Evolutionary conservation across 352 stramenopile species (phyloP), one percentile per base, ranked within the genome.

Genomic region (Phytopythium mirpurense): DNA sequence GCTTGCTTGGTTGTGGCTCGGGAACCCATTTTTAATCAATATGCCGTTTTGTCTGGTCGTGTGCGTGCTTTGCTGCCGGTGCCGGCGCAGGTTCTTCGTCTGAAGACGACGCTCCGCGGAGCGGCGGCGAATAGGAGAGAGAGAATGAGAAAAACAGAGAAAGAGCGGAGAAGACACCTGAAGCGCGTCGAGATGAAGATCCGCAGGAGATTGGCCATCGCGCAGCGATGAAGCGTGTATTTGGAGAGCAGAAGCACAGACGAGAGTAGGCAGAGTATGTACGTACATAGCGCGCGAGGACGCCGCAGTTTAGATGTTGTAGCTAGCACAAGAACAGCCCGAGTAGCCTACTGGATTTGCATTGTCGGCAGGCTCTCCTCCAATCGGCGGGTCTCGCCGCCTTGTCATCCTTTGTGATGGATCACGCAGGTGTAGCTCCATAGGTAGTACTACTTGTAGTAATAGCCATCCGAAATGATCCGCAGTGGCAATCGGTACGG

Each of bases 11-110:
- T 44, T 44, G 38, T 26, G n/a, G 38, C 19, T 27, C 19, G n/a
- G 38, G 38, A 44, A 44, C 38, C 38, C 38, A 24, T 24, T 44
- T 44, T 44, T 44, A 44, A 44, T 44, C 38, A 44, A 44, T 44
- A 44, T 26, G 38, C 38, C 38, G 38, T 24, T 44, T 26, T 27
- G 38, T n/a, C n/a, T 44, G 38, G n/a, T 44, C 38, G n/a, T 26
- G 38, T 27, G 38, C 27, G n/a, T 44, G 38, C 14, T 5, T 4
- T 14, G 36, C 36, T 23, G 16, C 38, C 19, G 19, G 15, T 8
- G 38, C 38, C 23, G 19, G 9, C 19, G n/a, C 38, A 44, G 38
- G 38, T 49, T 44, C 38, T 44, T 44, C 38, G 38, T 44, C n/a
- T 44, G 38, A 44, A 15, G 7, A 15, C 7, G n/a, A n/a, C n/a